Evolutionary conservation across 805 yeast species (phyloP), one percentile per base, ranked within the genome.

Genomic region (Candida adriatica): DNA sequence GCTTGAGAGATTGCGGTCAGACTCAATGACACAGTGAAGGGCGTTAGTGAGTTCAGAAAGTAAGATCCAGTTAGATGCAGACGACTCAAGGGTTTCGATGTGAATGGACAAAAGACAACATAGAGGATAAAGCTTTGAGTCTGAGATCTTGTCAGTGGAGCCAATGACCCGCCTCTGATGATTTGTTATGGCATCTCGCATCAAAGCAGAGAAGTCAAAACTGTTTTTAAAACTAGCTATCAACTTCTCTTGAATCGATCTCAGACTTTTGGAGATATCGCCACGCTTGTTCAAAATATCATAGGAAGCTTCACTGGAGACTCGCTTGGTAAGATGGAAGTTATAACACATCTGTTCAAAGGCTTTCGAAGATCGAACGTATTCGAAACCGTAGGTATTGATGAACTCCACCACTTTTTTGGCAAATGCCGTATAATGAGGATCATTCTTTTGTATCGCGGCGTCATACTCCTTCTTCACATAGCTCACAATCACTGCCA

Each of bases 21-120:
- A 18, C 10, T 23, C 16, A 8, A 48, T 8, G 6, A 41, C 31
- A 7, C 20, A 20, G 3, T 20, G 8, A 4, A 48, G 17, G 11
- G 38, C 28, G 5, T 31, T 30, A 1, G 39, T 34, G 3, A 45
- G 24, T 16, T 41, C 47, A 10, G 36, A 21, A 6, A 42, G 33
- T 3, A 42, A 22, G 2, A 43, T 32, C 49, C 50, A 46, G 14
- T 45, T 41, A 5, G 44, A 40, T 7, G 49, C 27, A 13, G 34
- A 30, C 11, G 15, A 24, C 3, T 13, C 21, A 6, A 42, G 15
- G 9, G 34, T 6, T 8, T 43, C 42, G 20, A 47, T 29, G 26
- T 45, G 47, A 6, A 37, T 30, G 2, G 51, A 46, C 2, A 45
- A 29, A 3, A 40, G 33, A 15, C 47, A 43, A 16, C 46, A 43